These are phyloP conservation scores for Graphium sp. DNA, from an alignment of 2,329 filamentous ascomycete species.

Conservation along the genomic window DNA sequence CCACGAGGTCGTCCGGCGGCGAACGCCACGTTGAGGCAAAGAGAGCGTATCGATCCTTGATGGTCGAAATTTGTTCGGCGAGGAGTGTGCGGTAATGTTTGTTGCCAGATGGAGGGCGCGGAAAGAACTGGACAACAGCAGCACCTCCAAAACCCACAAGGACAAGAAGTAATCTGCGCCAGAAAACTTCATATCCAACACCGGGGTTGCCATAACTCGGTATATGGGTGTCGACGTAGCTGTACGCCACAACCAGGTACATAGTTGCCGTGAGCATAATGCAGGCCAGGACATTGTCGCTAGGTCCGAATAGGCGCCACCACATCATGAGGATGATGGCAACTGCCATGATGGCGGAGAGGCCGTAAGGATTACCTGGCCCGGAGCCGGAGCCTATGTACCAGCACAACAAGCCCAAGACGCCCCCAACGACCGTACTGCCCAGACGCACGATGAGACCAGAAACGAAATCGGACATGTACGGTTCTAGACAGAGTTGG, in stretches of 20 bases:
- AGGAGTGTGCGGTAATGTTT: slow-evolving; percentile 24
- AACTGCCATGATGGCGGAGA: slow-evolving; percentile 25
- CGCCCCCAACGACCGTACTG: slow-evolving; percentile 27
- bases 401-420: slow-evolving; percentile 28
- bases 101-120: slow-evolving; percentile 25
- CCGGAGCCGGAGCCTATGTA: slow-evolving; percentile 31
- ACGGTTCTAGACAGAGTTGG: slow-evolving; percentile 27
- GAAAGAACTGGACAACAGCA: slow-evolving; percentile 26
- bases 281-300: slow-evolving; percentile 11
- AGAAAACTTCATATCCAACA: slow-evolving; percentile 27
- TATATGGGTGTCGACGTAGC: slow-evolving; percentile 24
- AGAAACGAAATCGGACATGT: slow-evolving; percentile 31
- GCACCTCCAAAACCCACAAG: slow-evolving; percentile 24
- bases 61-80: slow-evolving; percentile 20
- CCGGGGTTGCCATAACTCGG: slow-evolving; percentile 26
- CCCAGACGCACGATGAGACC: slow-evolving; percentile 20
- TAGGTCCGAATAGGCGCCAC: slow-evolving; percentile 16
- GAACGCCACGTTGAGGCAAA: slow-evolving; percentile 25
- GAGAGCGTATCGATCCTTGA: slow-evolving; percentile 31
- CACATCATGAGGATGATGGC: slow-evolving; percentile 17
- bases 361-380: slow-evolving; percentile 28
- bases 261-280: slow-evolving; percentile 20
- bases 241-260: slow-evolving; percentile 25
- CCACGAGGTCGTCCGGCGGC: slow-evolving; percentile 11
- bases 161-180: slow-evolving; percentile 24